Conservation (phyloP, 352 stramenopile species). For the Phytopythium ostracodes region DNA sequence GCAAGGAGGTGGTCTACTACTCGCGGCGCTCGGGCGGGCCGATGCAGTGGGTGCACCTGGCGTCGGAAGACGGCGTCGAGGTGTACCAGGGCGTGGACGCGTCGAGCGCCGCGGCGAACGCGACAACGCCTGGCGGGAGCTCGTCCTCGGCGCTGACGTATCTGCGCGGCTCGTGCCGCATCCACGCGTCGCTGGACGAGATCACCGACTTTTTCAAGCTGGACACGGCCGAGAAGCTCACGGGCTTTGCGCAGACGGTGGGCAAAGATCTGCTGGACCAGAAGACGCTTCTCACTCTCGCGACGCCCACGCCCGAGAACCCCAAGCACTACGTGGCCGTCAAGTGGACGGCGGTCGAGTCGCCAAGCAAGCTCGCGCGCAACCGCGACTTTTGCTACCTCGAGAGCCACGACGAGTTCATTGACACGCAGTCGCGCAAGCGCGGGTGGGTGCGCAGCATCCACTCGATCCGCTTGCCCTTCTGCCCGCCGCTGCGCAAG, state of each 20-base stretch:
- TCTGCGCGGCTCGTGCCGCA: slow-evolving; percentile 56
- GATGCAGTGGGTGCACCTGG: slow-evolving; percentile 77
- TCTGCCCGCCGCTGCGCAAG: slow-evolving; percentile 53
- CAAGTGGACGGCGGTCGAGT: slow-evolving; percentile 81
- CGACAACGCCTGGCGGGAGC: neutral
- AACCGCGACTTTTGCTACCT: slow-evolving; percentile 85
- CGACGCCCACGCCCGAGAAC: slow-evolving; percentile 57
- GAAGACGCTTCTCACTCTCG: slow-evolving; percentile 68
- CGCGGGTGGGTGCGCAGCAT: slow-evolving; percentile 74
- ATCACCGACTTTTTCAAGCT: slow-evolving; percentile 79
- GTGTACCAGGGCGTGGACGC: slow-evolving; percentile 72
- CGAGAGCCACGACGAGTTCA: slow-evolving; percentile 83
- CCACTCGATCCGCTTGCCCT: slow-evolving; percentile 75
- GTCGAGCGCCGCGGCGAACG: slow-evolving; percentile 6
- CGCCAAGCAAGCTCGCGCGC: slow-evolving; percentile 63
- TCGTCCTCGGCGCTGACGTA: slow-evolving; percentile 45
- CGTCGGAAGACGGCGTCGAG: slow-evolving; percentile 65
- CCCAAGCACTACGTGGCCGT: slow-evolving; percentile 81
- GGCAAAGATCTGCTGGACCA: slow-evolving; percentile 79
- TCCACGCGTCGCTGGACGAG: slow-evolving; percentile 77
- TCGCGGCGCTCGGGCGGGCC: slow-evolving; percentile 58
- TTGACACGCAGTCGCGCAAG: slow-evolving; percentile 61
- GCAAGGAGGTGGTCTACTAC: slow-evolving; percentile 86
- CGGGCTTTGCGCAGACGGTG: slow-evolving; percentile 64
- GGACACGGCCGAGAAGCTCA: slow-evolving; percentile 66